phyloP scores from a whole-genome alignment of 768 basidiomycete genomes.

The Rhodotorula diobovata region DNA sequence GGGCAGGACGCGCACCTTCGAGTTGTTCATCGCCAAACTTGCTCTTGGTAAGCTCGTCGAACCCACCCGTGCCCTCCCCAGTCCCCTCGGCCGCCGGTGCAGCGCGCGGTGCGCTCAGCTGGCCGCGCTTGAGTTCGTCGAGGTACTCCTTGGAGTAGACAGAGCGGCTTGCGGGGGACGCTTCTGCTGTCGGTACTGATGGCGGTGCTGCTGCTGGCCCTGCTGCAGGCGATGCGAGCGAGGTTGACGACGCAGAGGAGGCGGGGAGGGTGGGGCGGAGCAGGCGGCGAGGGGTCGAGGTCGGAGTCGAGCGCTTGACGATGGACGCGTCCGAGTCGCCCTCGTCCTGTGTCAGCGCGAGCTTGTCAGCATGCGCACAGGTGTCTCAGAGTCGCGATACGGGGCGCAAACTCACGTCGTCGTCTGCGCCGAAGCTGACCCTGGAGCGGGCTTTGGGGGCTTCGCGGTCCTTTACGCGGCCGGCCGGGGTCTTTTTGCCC shows the following conservation, averaged over 20 bases:
- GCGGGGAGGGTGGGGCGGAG: conserved; percentile 1
- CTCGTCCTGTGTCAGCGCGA: background rate
- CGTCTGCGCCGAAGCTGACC: conserved; percentile 19
- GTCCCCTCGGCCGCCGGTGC: conserved; percentile 15
- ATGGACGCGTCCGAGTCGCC: background rate
- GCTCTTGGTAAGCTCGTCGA: conserved; percentile 41
- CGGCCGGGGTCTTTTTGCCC: conserved; percentile 33
- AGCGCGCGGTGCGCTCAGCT: conserved; percentile 37
- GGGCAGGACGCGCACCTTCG: conserved; percentile 10
- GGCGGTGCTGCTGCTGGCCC: background rate
- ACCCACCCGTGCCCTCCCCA: conserved; percentile 6
- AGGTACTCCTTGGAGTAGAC: conserved; percentile 49
- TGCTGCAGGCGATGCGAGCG: background rate
- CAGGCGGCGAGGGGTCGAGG: conserved; percentile 11
- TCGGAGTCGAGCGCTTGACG: conserved; percentile 27
- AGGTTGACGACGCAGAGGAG: background rate
- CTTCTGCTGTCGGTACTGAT: background rate
- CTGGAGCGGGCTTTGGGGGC: background rate
- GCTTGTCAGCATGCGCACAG: background rate
- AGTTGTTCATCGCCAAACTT: conserved; percentile 43
- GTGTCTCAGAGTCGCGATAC: too few species aligned
- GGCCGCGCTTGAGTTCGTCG: conserved; percentile 47
- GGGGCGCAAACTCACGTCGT: background rate
- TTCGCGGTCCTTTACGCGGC: conserved; percentile 19
- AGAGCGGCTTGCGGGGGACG: background rate